A percentile compares a stretch with the other conserved stretches of the same genome.
Evolutionary conservation across 2,329 filamentous ascomycete species (phyloP).

Genomic region (Calonectria henricotiae): DNA sequence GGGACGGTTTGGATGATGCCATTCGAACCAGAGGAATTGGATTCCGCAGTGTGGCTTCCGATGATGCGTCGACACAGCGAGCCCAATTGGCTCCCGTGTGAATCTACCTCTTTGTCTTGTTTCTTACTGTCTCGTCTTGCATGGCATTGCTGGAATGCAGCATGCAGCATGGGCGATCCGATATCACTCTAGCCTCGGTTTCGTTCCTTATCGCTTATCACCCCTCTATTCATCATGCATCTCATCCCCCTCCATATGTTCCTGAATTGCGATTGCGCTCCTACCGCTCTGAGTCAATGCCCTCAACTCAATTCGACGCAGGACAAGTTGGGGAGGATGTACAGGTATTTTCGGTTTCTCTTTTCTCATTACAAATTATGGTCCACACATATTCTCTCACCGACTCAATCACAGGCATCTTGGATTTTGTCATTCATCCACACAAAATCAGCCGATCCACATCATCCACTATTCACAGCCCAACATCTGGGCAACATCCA

Average conservation of each 20-base stretch:
- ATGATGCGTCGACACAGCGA: slow-evolving; percentile 1
- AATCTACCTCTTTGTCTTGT: slow-evolving; percentile 12
- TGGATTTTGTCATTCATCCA: slow-evolving; percentile 23
- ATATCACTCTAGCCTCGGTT: slow-evolving; percentile 17
- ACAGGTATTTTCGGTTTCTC: background rate
- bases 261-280: slow-evolving; percentile 22
- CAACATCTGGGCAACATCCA: slow-evolving; percentile 14
- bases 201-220: slow-evolving; percentile 43
- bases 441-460: slow-evolving; percentile 26
- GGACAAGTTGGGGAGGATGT: background rate
- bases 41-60: slow-evolving; percentile 20
- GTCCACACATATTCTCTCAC: slow-evolving; percentile 8
- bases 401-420: slow-evolving; percentile 16
- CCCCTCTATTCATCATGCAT: slow-evolving; percentile 37
- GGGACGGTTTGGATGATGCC: background rate
- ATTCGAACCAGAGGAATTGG: slow-evolving; percentile 11
- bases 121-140: slow-evolving; percentile 14
- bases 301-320: slow-evolving; percentile 1
- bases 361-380: slow-evolving; percentile 10
- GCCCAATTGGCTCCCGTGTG: slow-evolving; percentile 19
- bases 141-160: slow-evolving; percentile 27
- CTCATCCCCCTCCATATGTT: slow-evolving; percentile 26
- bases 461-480: slow-evolving; percentile 20
- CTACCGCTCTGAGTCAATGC: slow-evolving; percentile 11
- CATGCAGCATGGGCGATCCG: slow-evolving; percentile 23